Evolutionary conservation across 169 alveolate genomes (phyloP), one percentile per base, ranked within the genome.

Genomic region (Babesia bovis): DNA sequence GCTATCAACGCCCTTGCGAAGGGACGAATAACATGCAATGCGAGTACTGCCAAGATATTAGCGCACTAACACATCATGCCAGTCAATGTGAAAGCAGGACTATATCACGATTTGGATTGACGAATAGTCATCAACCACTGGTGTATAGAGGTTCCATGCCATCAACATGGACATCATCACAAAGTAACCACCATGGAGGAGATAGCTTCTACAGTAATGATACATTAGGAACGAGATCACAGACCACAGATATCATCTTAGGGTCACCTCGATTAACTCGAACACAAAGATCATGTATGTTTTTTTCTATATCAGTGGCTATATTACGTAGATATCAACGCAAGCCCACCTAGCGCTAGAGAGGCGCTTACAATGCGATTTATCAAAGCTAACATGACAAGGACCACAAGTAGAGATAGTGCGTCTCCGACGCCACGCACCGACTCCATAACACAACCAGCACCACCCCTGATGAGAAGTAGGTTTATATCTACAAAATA

Each of bases 291-390:
- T 63, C 73, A 1, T 63, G 73, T 63, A 63, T 32, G 73, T 1
- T 1, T 45, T 9, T 2, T 21, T 12, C 10, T 45, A 4, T 40
- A 32, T 6, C 15, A 32, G 25, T 2, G 15, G 10, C 17, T 10
- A 32, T 2, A 0, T 3, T 0, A 9, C 36, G 33, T 33, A 63
- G 73, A 63, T 36, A 63, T 63, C 25, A 63, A 63, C 13, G 73
- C 60, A n/a, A 63, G 60, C 51, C 73, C 73, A 21, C 73, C 73
- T 26, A 63, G 60, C 35, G 60, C 73, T 1, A 44, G 73, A 35
- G 73, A 63, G 23, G 60, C 73, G 32, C 73, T 63, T 21, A 49
- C 73, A 9, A 45, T 63, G 73, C 58, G 73, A 15, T 63, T 63
- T 49, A 63, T 63, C 50, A 63, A 63, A 50, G 73, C 73, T 19